Percentiles rank a stretch among this genome's conserved stretches.
phyloP scores from a whole-genome alignment of 164 flowering plant species.

The Tetracentron sinense region DNA sequence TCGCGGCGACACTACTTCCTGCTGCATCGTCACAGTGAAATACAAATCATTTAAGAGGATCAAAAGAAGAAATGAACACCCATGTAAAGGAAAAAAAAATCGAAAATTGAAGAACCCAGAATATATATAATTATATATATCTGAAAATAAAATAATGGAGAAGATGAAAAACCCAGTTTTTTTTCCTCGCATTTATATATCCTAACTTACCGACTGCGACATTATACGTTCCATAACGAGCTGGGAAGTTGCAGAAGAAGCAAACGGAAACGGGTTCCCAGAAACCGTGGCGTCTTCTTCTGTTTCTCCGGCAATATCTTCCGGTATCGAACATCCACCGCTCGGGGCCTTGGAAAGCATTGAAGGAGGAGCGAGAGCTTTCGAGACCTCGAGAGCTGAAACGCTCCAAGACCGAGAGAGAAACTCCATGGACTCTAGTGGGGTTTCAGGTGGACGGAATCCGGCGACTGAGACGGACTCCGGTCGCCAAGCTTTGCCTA shows the following conservation, averaged over 20 bases:
- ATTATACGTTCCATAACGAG: conserved; percentile 78
- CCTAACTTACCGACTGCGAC: conserved; percentile 71
- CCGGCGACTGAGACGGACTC: conserved; percentile 10
- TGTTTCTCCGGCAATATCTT: conserved; percentile 47
- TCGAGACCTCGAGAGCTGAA: conserved; percentile 98
- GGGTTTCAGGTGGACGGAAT: conserved; percentile 81
- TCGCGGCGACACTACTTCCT: conserved; percentile 86
- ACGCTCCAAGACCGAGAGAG: conserved; percentile 87
- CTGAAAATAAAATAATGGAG: too few species aligned
- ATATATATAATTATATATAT: too few species aligned
- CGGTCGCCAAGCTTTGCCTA: conserved; percentile 16
- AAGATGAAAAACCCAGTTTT: too few species aligned
- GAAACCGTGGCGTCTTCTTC: conserved; percentile 43
- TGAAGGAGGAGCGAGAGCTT: conserved; percentile 47
- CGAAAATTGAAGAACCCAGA: neutral
- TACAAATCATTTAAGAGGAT: neutral
- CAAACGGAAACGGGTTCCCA: conserved; percentile 75
- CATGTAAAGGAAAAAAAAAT: neutral
- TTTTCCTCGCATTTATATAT: too few species aligned
- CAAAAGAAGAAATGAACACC: neutral
- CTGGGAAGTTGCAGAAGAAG: conserved; percentile 73
- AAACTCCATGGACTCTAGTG: conserved; percentile 92
- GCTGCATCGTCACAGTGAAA: conserved; percentile 25
- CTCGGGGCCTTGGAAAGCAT: conserved; percentile 18
- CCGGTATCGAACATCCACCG: conserved; percentile 32